Evolutionary conservation across 2,329 filamentous ascomycete species (phyloP).

Genomic region (Talaromyces sp.): DNA sequence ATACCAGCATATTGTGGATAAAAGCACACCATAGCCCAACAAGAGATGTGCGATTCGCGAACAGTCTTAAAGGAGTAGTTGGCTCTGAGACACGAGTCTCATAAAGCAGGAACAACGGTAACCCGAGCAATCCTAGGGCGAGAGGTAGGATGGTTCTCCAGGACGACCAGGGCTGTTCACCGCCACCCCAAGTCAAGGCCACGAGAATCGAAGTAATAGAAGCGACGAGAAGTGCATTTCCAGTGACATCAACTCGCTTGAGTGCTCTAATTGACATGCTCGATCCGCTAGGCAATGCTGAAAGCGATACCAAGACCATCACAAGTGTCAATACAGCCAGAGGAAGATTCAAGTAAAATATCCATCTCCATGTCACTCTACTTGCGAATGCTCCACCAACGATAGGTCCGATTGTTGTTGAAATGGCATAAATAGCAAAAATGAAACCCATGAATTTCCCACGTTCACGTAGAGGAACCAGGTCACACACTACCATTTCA

Average conservation of each 20-base stretch:
- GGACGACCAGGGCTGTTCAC: constrained; percentile 31
- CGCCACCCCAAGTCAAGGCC: constrained; percentile 34
- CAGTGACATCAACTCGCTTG: constrained; percentile 44
- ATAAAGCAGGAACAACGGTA: constrained; percentile 23
- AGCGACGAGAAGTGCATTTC: constrained; percentile 31
- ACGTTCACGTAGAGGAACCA: constrained; percentile 49
- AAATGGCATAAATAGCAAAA: constrained; percentile 40
- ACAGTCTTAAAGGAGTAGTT: not conserved
- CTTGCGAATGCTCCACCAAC: constrained; percentile 23
- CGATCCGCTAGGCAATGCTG: constrained; percentile 24
- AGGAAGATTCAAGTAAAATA: constrained; percentile 28
- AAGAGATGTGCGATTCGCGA: not conserved
- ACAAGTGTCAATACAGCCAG: constrained; percentile 18
- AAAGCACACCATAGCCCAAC: not conserved
- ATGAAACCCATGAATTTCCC: constrained; percentile 42
- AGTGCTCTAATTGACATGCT: constrained; percentile 30
- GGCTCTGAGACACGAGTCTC: constrained; percentile 18
- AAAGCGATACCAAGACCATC: constrained; percentile 37
- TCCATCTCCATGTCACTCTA: constrained; percentile 27
- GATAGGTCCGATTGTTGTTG: constrained; percentile 35
- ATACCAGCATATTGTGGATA: not conserved
- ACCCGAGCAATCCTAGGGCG: constrained; percentile 30
- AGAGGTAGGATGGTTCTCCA: constrained; percentile 41
- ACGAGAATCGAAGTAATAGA: constrained; percentile 31
- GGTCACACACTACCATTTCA: constrained; percentile 50